Conservation (phyloP, 1,284 basidiomycete genomes). For the Xerocomus subilludens region DNA sequence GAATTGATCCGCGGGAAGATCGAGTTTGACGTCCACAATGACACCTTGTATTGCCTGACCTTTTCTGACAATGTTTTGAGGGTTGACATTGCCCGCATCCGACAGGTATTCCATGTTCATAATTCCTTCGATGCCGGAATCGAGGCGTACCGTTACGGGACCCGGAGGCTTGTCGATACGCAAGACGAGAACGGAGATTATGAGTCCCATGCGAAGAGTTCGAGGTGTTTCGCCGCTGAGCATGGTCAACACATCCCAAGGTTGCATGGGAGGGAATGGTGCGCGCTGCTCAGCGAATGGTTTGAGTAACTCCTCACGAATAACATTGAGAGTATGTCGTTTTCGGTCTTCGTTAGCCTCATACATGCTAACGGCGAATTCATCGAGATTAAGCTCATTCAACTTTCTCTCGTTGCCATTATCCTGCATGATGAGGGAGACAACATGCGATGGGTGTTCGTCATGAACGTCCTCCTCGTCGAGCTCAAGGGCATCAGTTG, state of each 20-base stretch:
- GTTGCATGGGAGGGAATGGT: slow-evolving; percentile 72
- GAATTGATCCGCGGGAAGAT: slow-evolving; percentile 73
- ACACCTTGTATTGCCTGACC: slow-evolving; percentile 87
- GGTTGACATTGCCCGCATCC: slow-evolving; percentile 59
- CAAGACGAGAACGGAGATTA: slow-evolving; percentile 84
- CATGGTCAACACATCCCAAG: slow-evolving; percentile 93
- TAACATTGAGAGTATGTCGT: slow-evolving; percentile 87
- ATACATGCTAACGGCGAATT: slow-evolving; percentile 94
- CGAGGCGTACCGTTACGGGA: slow-evolving; percentile 76
- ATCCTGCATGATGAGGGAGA: slow-evolving; percentile 87
- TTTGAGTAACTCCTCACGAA: slow-evolving; percentile 87
- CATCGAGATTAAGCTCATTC: slow-evolving; percentile 92
- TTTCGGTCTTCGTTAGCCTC: slow-evolving; percentile 87
- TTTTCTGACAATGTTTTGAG: slow-evolving; percentile 68
- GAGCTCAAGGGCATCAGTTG: slow-evolving; percentile 94
- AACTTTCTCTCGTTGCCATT: slow-evolving; percentile 84
- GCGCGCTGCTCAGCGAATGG: slow-evolving; percentile 87
- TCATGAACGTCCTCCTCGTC: slow-evolving; percentile 95
- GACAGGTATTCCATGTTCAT: slow-evolving; percentile 77
- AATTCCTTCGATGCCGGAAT: slow-evolving; percentile 92
- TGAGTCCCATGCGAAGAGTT: slow-evolving; percentile 83
- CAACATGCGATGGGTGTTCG: slow-evolving; percentile 89
- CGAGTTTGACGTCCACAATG: slow-evolving; percentile 78
- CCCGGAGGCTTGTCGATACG: slow-evolving; percentile 62
- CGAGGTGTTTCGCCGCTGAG: slow-evolving; percentile 91